Conservation (phyloP, 2,329 filamentous ascomycete species). For the Pyrenophora teres region DNA sequence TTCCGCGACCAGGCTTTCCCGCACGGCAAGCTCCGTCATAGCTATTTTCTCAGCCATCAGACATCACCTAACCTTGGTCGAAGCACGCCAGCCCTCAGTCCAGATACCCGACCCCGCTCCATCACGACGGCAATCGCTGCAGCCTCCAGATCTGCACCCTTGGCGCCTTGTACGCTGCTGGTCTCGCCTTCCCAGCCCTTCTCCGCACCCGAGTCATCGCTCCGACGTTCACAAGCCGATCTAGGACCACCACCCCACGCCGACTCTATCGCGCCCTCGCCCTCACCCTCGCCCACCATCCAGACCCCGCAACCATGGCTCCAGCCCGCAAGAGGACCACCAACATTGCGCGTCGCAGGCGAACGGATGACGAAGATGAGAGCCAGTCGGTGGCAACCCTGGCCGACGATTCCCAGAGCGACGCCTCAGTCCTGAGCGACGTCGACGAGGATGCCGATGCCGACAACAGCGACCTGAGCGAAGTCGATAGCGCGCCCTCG, state of each 20-base stretch:
- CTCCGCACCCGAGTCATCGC: constrained; percentile 31
- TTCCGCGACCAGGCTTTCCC: constrained; percentile 25
- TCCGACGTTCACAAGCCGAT: constrained; percentile 26
- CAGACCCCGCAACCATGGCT: constrained; percentile 40
- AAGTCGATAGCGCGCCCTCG: constrained; percentile 51
- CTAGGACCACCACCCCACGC: constrained; percentile 29
- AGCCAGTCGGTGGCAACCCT: constrained; percentile 52
- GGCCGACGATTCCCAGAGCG: constrained; percentile 67
- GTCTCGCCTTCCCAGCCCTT: constrained; percentile 21
- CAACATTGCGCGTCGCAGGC: constrained; percentile 45
- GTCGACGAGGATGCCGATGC: constrained; percentile 62
- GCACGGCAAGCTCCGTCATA: constrained; percentile 35
- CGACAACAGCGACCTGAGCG: constrained; percentile 63
- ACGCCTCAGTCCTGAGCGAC: constrained; percentile 62
- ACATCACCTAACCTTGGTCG: constrained; percentile 30
- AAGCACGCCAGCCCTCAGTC: constrained; percentile 24
- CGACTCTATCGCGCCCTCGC: constrained; percentile 19
- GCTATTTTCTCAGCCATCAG: constrained; percentile 45
- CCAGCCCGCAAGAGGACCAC: constrained; percentile 43
- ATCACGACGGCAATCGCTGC: constrained; percentile 36
- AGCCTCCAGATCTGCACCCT: constrained; percentile 22
- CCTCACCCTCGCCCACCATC: constrained; percentile 14
- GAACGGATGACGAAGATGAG: constrained; percentile 48
- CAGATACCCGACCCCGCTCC: constrained; percentile 23
- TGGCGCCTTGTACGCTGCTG: constrained; percentile 18